Base-by-base conservation (phyloP, 139 green algal genomes). In the Chlamydomonas sp. region DNA sequence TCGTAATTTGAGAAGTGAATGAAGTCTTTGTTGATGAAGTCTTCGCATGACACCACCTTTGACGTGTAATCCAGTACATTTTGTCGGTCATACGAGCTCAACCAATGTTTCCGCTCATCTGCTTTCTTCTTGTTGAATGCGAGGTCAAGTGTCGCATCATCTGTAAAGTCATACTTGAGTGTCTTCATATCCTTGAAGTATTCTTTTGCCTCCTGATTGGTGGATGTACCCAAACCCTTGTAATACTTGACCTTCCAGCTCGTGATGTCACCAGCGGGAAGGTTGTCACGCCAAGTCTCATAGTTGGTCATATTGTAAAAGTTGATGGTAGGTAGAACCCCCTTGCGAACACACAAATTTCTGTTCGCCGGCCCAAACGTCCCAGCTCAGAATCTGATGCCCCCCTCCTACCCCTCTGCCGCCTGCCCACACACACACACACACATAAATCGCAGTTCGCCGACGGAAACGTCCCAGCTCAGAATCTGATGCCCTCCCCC, bases 11-110 rank as follows among this genome's bases (percentile, higher is more conserved):
- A 65, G 54, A 78, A 81, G 30, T 73, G 61, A 29, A 71, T 72
- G 1, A 81, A 58, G 0, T 77, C 65, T n/a, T 62, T 68, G 71
- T 81, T 61, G 13, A 81, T 37, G 48, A 70, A 75, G 6, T 63
- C 33, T 20, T 64, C 24, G 31, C 61, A 58, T 3, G 30, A 29
- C 58, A 75, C 43, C 5, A 35, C 29, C 60, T 67, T 47, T 31
- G 8, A 37, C n/a, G 30, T 10, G n/a, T 10, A 5, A 3, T 31
- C 3, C 8, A 63, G n/a, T 16, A 63, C 29, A 38, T 16, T 22
- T 26, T 60, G 26, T 31, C 35, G n/a, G 20, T 35, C 1, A 13
- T 65, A 70, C 2, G 3, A 16, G 3, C 1, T 30, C 4, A 75
- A 35, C 70, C 70, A 75, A 4, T 26, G 6, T 35, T 75, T 75